Evolutionary conservation across 805 yeast genomes (phyloP), one percentile per base, ranked within the genome.

Genomic region (Wickerhamiella sorbophila): DNA sequence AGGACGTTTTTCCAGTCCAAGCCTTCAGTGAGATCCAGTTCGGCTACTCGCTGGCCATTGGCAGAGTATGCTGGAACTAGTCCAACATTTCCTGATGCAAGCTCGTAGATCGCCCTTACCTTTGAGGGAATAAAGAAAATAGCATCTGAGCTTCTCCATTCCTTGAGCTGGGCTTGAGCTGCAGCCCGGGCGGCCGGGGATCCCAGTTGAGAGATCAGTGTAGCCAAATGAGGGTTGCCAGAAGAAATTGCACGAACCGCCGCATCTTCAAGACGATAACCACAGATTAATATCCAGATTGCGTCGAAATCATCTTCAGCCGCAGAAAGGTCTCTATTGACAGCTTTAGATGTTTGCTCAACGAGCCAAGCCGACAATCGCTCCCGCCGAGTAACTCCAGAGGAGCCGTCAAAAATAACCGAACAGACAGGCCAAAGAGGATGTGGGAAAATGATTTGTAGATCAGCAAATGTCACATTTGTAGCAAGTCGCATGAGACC

Each of bases 1-100:
- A 87, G 64, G 19, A 71, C 66, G 26, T 78, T 64, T 44, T 71
- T 67, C 93, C 95, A 82, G 14, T 79, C 70, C 22, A 81, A 64
- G 1, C 67, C 72, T 2, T 60, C 61, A 2, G 66, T 48, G 15
- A 54, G 32, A 22, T 48, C 44, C 9, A 53, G 24, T 2, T 48
- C 52, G 4, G 50, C 45, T 1, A 41, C 47, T 26, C 33, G 36
- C 18, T 45, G 45, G 2, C 46, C 52, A 15, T 38, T 32, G 18
- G 57, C 42, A 15, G 69, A 59, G 10, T 20, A 34, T 16, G 37
- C 37, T 9, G 37, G 37, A 10, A 34, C 37, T 3, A n/a, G 19
- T 3, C 63, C 59, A 3, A 60, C 55, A 31, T 62, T 54, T 8
- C 66, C 61, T 18, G 80, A 64, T 15, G 87, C 62, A 3, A 87